Conservation (phyloP, 1,139 yeast genomes). For the Kluyveromyces marxianus region DNA sequence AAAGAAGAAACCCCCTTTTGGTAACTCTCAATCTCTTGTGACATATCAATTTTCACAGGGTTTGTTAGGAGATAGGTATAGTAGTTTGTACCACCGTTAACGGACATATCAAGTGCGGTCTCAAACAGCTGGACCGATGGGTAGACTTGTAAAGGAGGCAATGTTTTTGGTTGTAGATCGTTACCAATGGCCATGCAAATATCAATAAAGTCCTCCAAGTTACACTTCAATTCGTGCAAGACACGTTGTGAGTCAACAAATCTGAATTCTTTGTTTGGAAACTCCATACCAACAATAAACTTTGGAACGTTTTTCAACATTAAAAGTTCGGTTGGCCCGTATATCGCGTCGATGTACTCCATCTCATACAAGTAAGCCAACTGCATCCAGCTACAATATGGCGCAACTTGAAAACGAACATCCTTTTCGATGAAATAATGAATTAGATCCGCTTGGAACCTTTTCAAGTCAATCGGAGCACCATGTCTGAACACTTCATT, state of each 20-base stretch:
- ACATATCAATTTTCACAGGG: constrained; percentile 16
- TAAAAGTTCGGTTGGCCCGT: constrained; percentile 77
- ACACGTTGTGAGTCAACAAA: constrained; percentile 56
- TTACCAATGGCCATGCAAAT: constrained; percentile 71
- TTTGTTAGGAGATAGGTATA: constrained; percentile 31
- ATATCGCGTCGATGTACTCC: constrained; percentile 62
- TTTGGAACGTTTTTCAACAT: constrained; percentile 57
- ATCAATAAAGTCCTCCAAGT: constrained; percentile 64
- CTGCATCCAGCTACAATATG: constrained; percentile 78
- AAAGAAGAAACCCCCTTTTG: constrained; percentile 48
- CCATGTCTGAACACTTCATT: constrained; percentile 31
- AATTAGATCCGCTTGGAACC: constrained; percentile 50
- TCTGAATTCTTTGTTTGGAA: constrained; percentile 51
- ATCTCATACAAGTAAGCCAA: constrained; percentile 56
- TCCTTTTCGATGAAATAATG: constrained; percentile 48
- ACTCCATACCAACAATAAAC: constrained; percentile 67
- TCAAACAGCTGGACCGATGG: constrained; percentile 32
- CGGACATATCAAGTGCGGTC: constrained; percentile 38
- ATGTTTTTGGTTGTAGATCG: constrained; percentile 58
- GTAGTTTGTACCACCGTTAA: constrained; percentile 39
- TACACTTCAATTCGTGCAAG: constrained; percentile 51
- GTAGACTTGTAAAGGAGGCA: constrained; percentile 44
- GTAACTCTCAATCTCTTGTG: constrained; percentile 32
- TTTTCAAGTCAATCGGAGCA: constrained; percentile 30
- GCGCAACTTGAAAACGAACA: constrained; percentile 69